Percentiles rank a stretch among this genome's conserved stretches.
Evolutionary conservation across 2,329 filamentous ascomycete species (phyloP).

Genomic region (Zasmidium angulare): DNA sequence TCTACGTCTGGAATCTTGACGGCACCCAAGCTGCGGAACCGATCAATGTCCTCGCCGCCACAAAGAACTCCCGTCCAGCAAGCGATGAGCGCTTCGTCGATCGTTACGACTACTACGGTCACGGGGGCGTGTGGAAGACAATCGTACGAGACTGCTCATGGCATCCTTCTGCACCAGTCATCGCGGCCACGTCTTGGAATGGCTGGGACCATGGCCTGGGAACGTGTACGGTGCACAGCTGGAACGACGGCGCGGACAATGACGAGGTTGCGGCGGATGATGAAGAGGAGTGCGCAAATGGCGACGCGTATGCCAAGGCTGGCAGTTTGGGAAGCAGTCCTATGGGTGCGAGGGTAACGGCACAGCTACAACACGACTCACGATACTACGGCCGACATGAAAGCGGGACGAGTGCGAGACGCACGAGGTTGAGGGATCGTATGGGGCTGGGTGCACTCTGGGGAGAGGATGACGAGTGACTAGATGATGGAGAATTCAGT

Average conservation of each 20-base stretch:
- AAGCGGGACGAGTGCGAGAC: conserved; percentile 2
- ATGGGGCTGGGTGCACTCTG: conserved; percentile 29
- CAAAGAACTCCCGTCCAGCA: conserved; percentile 60
- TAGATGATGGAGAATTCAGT: conserved; percentile 12
- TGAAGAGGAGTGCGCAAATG: conserved; percentile 15
- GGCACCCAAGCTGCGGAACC: conserved; percentile 70
- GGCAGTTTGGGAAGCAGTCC: conserved; percentile 28
- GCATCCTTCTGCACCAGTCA: conserved; percentile 80
- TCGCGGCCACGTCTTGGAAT: conserved; percentile 86
- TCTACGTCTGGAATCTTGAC: conserved; percentile 92
- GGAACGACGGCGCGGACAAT: conserved; percentile 62
- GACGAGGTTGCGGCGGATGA: conserved; percentile 58
- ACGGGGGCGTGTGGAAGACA: conserved; percentile 65
- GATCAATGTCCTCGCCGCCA: conserved; percentile 75
- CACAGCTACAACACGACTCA: conserved; percentile 53
- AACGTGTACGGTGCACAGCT: conserved; percentile 76
- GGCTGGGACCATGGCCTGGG: conserved; percentile 71
- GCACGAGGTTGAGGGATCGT: conserved; percentile 25
- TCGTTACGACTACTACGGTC: conserved; percentile 58
- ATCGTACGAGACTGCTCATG: conserved; percentile 86
- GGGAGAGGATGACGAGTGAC: conserved; percentile 26
- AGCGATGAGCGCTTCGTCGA: conserved; percentile 55
- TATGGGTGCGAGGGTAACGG: conserved; percentile 62
- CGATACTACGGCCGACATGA: conserved; percentile 40
- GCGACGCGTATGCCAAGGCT: conserved; percentile 34